These are phyloP conservation scores for Lichtheimia ornata DNA, from an alignment of 371 early-diverging fungal genomes.

Conservation along the genomic window DNA sequence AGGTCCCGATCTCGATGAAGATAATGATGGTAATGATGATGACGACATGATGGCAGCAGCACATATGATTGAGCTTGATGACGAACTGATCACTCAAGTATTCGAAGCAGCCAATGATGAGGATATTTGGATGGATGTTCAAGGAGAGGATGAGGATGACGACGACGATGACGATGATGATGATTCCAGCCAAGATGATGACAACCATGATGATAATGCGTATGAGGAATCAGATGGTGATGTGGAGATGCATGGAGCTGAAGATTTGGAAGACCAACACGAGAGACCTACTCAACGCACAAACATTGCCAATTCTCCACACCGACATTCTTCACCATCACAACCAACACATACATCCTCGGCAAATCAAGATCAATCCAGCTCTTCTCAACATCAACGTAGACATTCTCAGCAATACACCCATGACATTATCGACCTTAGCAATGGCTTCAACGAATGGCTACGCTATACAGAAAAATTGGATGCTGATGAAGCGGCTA, in stretches of 20 bases:
- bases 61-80: slow-evolving; percentile 20
- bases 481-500: slow-evolving; percentile 27
- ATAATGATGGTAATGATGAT: slow-evolving; percentile 17
- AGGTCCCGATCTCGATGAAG: slow-evolving; percentile 16
- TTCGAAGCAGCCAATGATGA: slow-evolving; percentile 15
- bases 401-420: slow-evolving; percentile 16
- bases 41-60: slow-evolving; percentile 7
- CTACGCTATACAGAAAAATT: slow-evolving; percentile 28
- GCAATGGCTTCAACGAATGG: slow-evolving; percentile 39
- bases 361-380: slow-evolving; percentile 3
- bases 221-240: slow-evolving; percentile 2
- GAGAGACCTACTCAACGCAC: slow-evolving; percentile 1
- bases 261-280: not conserved
- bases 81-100: slow-evolving; percentile 4
- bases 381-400: slow-evolving; percentile 6
- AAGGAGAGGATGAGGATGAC: slow-evolving; percentile 7
- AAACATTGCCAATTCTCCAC: not conserved
- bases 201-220: slow-evolving; percentile 7
- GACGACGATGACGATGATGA: slow-evolving; percentile 18
- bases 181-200: slow-evolving; percentile 17
- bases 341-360: not conserved
- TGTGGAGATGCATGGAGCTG: slow-evolving; percentile 6
- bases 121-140: slow-evolving; percentile 14
- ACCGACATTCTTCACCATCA: not conserved
- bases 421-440: slow-evolving; percentile 38